Percentiles rank a stretch among this genome's conserved stretches.
phyloP scores from a whole-genome alignment of 2,329 filamentous ascomycete species.

The Elsinoe arachidis region DNA sequence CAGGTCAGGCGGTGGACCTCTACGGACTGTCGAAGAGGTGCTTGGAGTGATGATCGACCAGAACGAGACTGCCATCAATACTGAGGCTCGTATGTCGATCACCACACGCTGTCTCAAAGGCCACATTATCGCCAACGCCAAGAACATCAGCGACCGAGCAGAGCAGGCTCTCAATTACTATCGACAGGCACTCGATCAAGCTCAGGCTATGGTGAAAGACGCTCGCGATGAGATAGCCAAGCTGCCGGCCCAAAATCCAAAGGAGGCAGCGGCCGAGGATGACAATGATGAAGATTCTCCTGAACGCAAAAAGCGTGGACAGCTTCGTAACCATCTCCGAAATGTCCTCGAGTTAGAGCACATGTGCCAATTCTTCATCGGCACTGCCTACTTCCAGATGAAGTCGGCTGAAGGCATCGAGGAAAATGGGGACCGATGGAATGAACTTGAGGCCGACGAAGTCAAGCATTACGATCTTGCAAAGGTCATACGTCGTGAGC shows the following conservation, averaged over 20 bases:
- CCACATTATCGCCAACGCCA: constrained; percentile 70
- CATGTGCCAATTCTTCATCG: constrained; percentile 73
- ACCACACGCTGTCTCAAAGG: constrained; percentile 58
- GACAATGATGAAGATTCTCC: constrained; percentile 31
- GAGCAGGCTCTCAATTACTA: constrained; percentile 64
- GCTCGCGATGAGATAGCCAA: constrained; percentile 49
- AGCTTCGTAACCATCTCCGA: constrained; percentile 55
- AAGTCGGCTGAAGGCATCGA: constrained; percentile 57
- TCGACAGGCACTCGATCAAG: constrained; percentile 39
- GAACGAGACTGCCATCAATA: constrained; percentile 57
- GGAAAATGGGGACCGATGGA: constrained; percentile 59
- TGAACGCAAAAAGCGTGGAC: constrained; percentile 20
- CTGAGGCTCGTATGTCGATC: constrained; percentile 56
- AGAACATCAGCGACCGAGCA: constrained; percentile 43
- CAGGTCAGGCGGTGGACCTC: constrained; percentile 46
- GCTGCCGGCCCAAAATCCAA: constrained; percentile 1
- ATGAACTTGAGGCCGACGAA: constrained; percentile 60
- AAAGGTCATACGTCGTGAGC: constrained; percentile 67
- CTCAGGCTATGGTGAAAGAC: constrained; percentile 48
- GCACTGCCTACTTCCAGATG: constrained; percentile 75
- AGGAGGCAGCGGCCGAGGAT: constrained; percentile 14
- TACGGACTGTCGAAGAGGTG: constrained; percentile 78
- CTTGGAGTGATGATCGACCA: constrained; percentile 87
- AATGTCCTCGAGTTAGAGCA: constrained; percentile 71
- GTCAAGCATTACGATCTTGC: constrained; percentile 66